These are phyloP conservation scores for Capillidium heterosporum DNA, from an alignment of 371 early-diverging fungal genomes.

Conservation along the genomic window DNA sequence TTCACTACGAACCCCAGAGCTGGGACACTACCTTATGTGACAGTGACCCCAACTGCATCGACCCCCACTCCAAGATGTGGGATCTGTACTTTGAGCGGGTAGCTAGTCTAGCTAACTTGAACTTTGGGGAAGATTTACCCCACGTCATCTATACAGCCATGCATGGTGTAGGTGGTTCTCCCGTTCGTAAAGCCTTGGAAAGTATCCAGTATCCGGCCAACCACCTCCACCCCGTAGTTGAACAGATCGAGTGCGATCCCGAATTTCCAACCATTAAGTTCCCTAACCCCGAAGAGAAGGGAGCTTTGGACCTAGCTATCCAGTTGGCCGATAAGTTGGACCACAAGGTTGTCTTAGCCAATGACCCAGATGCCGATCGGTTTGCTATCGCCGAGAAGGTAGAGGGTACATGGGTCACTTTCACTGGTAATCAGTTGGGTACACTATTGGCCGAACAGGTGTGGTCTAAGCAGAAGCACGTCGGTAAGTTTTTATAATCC, in stretches of 20 bases:
- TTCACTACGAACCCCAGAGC: slow-evolving; percentile 50
- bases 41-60: slow-evolving; percentile 19
- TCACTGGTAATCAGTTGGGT: slow-evolving; percentile 87
- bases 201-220: slow-evolving; percentile 37
- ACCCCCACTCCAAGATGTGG: slow-evolving; percentile 34
- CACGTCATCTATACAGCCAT: slow-evolving; percentile 85
- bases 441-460: slow-evolving; percentile 57
- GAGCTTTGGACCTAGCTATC: slow-evolving; percentile 68
- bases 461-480: slow-evolving; percentile 32
- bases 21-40: slow-evolving; percentile 54
- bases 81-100: slow-evolving; percentile 54
- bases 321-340: slow-evolving; percentile 37
- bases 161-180: slow-evolving; percentile 85
- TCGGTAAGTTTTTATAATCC: slow-evolving; percentile 26
- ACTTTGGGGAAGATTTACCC: slow-evolving; percentile 12
- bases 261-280: slow-evolving; percentile 86
- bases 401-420: slow-evolving; percentile 55
- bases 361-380: slow-evolving; percentile 96
- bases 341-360: slow-evolving; percentile 69
- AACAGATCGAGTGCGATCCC: slow-evolving; percentile 47
- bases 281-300: slow-evolving; percentile 89
- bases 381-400: slow-evolving; percentile 72
- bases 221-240: not conserved
- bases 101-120: slow-evolving; percentile 16
- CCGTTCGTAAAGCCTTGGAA: slow-evolving; percentile 48